Evolutionary conservation across 2,329 filamentous ascomycete genomes (phyloP), one percentile per base, ranked within the genome.

Genomic region (Epichloe brachyelytri): DNA sequence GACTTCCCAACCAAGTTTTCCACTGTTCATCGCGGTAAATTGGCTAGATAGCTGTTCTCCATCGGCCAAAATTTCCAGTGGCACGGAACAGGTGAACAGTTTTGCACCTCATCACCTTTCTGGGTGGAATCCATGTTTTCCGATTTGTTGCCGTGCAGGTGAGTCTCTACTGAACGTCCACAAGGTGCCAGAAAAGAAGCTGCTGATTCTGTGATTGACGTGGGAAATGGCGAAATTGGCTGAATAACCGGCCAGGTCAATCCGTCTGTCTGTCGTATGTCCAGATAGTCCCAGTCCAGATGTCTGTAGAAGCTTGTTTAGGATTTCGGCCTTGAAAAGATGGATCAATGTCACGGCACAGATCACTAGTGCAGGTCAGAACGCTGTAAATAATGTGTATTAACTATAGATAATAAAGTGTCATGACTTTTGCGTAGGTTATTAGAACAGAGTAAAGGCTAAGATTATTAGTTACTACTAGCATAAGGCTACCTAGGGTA

Each of bases 81-180:
- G 79, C 0, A 85, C 72, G 2, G 81, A 83, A 61, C 80, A 84
- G 0, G 81, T 85, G 53, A 84, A 82, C 0, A 85, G 62, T 59
- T 85, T 85, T 2, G 80, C 2, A 81, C 79, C 3, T 66, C 53
- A 2, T 74, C 63, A 1, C 77, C 79, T 0, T 61, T 56, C 0
- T 59, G 52, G 0, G 68, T 79, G 0, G 77, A 78, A 58, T 84
- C 84, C 6, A 85, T 70, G 53, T 86, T 86, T 56, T 85, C 81
- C 0, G 78, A 82, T 62, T 86, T 86, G 51, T 86, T 82, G 7
- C 82, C 82, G 57, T 86, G 82, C 7, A 86, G 77, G 15, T 79
- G 71, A 0, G 80, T 81, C 55, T 83, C 71, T 1, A 71, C 68
- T 0, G 65, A 51, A 14, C 71, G 62, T 7, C 70, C 71, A 5